Conservation (phyloP, 495 filamentous ascomycete genomes). For the Penicillium canariense region DNA sequence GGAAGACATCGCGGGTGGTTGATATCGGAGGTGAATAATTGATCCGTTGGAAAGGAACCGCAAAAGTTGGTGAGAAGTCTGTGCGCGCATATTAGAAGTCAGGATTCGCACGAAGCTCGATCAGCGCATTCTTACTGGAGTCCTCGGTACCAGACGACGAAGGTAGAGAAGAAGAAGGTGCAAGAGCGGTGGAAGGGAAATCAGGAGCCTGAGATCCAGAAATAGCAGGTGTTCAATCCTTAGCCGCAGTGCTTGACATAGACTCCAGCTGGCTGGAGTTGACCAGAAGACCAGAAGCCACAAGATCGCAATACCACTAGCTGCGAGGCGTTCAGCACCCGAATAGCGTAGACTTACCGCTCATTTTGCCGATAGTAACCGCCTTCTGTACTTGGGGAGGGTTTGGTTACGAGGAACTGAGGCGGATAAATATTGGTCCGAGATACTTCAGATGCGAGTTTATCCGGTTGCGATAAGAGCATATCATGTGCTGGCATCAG, state of each 20-base stretch:
- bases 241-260: too few species aligned
- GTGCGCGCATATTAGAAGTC: neutral
- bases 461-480: too few species aligned
- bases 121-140: neutral
- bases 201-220: neutral
- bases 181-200: neutral
- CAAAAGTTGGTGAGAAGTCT: neutral
- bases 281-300: neutral
- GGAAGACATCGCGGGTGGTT: conserved; percentile 28
- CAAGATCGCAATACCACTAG: neutral
- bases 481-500: too few species aligned
- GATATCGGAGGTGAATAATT: neutral
- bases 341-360: neutral
- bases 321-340: neutral
- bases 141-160: neutral
- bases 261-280: too few species aligned
- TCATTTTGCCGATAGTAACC: conserved; percentile 9
- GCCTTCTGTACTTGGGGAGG: neutral
- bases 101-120: neutral
- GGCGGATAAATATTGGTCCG: too few species aligned
- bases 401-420: too few species aligned
- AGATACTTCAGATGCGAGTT: too few species aligned
- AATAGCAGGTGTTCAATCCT: neutral
- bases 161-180: neutral
- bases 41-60: neutral